Evolutionary conservation across 202 grass and related monocot species (phyloP).

Genomic region (Schoenoplectus triqueter): DNA sequence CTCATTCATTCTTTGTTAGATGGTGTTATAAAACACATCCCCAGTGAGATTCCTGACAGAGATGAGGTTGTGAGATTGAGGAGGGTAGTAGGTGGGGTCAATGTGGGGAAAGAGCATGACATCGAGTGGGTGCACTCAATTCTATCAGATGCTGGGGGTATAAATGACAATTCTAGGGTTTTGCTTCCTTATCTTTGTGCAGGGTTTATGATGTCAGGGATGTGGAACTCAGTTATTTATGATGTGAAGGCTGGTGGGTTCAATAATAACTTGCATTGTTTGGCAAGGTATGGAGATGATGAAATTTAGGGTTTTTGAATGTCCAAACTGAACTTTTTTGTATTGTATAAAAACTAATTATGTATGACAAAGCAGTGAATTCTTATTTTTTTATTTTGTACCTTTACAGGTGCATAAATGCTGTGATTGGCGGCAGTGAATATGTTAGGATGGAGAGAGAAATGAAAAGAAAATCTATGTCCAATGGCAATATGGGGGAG

Average conservation of each 20-base stretch:
- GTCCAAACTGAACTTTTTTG: neutral
- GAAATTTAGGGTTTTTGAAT: neutral
- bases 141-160: conserved; percentile 60
- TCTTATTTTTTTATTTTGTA: neutral
- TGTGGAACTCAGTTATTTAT: conserved; percentile 76
- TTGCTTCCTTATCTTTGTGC: conserved; percentile 94
- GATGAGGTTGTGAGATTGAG: conserved; percentile 76
- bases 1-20: conserved; percentile 84
- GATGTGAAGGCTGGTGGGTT: conserved; percentile 78
- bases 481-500: conserved; percentile 72
- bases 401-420: conserved; percentile 70
- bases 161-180: conserved; percentile 88
- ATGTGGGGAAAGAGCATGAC: conserved; percentile 84
- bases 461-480: conserved; percentile 73
- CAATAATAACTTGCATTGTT: conserved; percentile 89
- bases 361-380: neutral
- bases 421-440: conserved; percentile 86
- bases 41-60: conserved; percentile 79
- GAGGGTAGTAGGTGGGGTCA: conserved; percentile 74
- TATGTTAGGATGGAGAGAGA: conserved; percentile 81
- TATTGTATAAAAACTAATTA: conserved; percentile 24
- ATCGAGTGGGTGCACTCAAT: conserved; percentile 86
- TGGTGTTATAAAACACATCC: conserved; percentile 72
- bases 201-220: conserved; percentile 88
- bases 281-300: conserved; percentile 70